These are phyloP conservation scores for Xylaria sp. DNA, from an alignment of 2,329 filamentous ascomycete species.

Conservation along the genomic window DNA sequence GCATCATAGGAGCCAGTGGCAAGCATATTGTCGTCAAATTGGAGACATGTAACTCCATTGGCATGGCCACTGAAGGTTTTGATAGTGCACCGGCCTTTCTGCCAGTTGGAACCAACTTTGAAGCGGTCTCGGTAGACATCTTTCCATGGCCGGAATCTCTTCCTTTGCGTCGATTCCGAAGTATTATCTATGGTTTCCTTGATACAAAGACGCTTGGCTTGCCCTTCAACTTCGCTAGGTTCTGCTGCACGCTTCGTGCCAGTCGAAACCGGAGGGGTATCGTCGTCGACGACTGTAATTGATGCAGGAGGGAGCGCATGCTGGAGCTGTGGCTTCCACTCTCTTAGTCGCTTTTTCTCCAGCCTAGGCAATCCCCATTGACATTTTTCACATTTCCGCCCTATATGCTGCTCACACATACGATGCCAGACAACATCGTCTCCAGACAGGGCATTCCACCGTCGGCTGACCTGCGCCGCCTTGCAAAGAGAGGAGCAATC, in stretches of 20 bases:
- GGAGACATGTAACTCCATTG: constrained; percentile 79
- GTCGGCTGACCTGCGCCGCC: constrained; percentile 89
- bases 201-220: constrained; percentile 53
- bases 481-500: constrained; percentile 96
- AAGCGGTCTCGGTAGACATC: constrained; percentile 96
- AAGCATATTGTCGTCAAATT: constrained; percentile 86
- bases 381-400: constrained; percentile 87
- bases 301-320: constrained; percentile 55
- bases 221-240: constrained; percentile 41
- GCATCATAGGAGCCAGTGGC: constrained; percentile 95
- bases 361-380: constrained; percentile 93
- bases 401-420: constrained; percentile 94
- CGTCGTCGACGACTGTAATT: constrained; percentile 26
- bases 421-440: constrained; percentile 98
- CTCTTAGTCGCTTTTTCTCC: constrained; percentile 86
- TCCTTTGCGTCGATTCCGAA: constrained; percentile 53
- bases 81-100: constrained; percentile 87
- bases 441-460: constrained; percentile 91
- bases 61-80: constrained; percentile 87
- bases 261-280: constrained; percentile 31
- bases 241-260: constrained; percentile 52
- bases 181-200: constrained; percentile 41
- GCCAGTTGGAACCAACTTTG: constrained; percentile 97
- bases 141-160: constrained; percentile 83
- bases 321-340: constrained; percentile 82